phyloP scores from a whole-genome alignment of 1,284 basidiomycete species.

The Ceratobasidium sp. region DNA sequence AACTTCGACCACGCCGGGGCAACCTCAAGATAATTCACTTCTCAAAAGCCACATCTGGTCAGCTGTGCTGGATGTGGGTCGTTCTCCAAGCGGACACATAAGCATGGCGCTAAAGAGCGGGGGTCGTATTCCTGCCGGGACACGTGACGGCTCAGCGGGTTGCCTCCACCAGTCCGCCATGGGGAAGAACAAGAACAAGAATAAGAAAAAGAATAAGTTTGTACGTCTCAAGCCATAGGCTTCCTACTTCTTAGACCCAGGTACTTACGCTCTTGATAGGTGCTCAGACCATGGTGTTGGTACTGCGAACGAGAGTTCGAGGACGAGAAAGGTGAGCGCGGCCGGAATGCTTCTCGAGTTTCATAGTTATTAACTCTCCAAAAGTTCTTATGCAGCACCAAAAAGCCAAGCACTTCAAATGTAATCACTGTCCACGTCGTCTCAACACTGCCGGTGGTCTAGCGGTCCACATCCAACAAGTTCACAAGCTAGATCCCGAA shows the following conservation, averaged over 20 bases:
- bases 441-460: constrained; percentile 97
- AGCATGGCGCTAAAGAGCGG: not conserved
- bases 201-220: constrained; percentile 61
- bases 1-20: too few species aligned
- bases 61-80: too few species aligned
- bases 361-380: constrained; percentile 32
- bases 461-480: constrained; percentile 98
- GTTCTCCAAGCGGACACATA: not conserved
- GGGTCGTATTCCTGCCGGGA: not conserved
- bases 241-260: not conserved
- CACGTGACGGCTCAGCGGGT: constrained; percentile 1
- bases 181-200: constrained; percentile 86
- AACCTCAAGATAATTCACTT: too few species aligned
- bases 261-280: constrained; percentile 60
- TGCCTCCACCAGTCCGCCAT: constrained; percentile 51
- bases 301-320: constrained; percentile 99
- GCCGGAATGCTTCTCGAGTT: constrained; percentile 4
- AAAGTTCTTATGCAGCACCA: constrained; percentile 97
- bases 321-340: constrained; percentile 85
- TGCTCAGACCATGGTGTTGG: constrained; percentile 96
- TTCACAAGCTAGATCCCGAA: constrained; percentile 97
- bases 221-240: not conserved
- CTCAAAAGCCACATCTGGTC: too few species aligned
- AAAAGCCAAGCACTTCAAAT: constrained; percentile 99
- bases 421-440: constrained; percentile 92